These are phyloP conservation scores for Anaeramoeba ignava DNA, from an alignment of 78 protist genomes.

Conservation along the genomic window DNA sequence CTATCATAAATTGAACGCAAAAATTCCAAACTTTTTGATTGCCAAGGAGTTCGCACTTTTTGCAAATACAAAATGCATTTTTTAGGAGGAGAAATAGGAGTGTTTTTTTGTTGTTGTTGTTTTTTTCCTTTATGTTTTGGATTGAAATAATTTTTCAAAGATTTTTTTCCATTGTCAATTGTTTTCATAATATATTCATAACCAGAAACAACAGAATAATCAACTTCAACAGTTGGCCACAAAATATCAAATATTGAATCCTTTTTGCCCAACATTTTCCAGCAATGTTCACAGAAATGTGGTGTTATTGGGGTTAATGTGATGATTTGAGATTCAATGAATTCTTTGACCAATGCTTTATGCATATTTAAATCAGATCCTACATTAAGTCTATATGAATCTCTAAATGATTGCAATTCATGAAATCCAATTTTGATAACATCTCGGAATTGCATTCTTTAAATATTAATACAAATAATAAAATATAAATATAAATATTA, in stretches of 20 bases:
- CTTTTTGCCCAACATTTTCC: conserved; percentile 31
- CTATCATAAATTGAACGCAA: neutral
- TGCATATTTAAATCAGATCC: conserved; percentile 17
- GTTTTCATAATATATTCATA: neutral
- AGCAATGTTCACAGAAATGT: conserved; percentile 83
- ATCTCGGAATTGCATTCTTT: conserved; percentile 65
- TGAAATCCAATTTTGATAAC: conserved; percentile 62
- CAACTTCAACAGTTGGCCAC: neutral
- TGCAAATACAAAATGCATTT: neutral
- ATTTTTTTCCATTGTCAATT: neutral
- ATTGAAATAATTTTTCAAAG: neutral
- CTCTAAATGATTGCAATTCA: conserved; percentile 61
- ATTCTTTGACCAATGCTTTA: conserved; percentile 45
- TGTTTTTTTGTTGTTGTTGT: neutral
- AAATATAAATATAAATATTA: too few species aligned
- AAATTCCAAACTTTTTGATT: neutral
- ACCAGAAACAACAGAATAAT: neutral
- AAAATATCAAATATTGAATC: neutral
- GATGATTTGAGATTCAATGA: conserved; percentile 56
- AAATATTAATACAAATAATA: too few species aligned
- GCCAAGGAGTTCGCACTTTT: neutral
- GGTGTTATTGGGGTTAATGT: conserved; percentile 86
- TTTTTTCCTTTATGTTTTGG: neutral
- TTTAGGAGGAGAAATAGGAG: neutral
- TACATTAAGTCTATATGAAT: conserved; percentile 45